Base-by-base conservation (phyloP, 2,329 filamentous ascomycete genomes). In the Talaromyces sp. region DNA sequence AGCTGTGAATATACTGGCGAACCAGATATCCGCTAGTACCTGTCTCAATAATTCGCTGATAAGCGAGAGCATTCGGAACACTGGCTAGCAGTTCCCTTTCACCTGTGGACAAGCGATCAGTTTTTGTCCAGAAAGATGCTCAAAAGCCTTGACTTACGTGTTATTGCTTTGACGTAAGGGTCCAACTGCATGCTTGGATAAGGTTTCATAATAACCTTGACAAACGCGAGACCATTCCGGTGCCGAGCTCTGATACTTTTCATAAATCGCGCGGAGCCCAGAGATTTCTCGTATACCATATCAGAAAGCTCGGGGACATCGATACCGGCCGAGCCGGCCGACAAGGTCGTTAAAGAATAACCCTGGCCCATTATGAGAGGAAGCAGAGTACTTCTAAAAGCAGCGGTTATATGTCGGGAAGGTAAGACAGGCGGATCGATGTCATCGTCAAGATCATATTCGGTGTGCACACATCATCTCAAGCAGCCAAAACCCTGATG, bases 141-240 rank as follows among this genome's bases (percentile, higher is more conserved):
- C 19, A 13, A 33, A 45, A 16, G 9, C 4, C 16, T 37, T 19
- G 64, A 79, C 88, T 75, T 79, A 94, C 92, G 83, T 66, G 90
- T 85, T 49, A 98, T 89, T 69, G 87, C 86, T 73, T 87, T 87
- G 73, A 90, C 89, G 79, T 97, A 96, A 68, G 87, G 82, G 68
- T 90, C 89, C 68, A 98, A 85, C 67, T 91, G 87, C 81, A 97
- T 90, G 68, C 89, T 88, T 31, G 90, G 85, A 75, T 93, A 96
- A 3, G 93, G 93, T 79, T 99, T 99, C 78, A 96, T 91, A 65
- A 97, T 90, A 35, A 97, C 90, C 80, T 98, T 98, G 74, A 96
- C 93, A 64, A 98, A 89, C 19, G 96, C 93, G 47, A 97, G 84
- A 63, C 95, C 94, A 82, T 97, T 91, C 72, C 90, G 90, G 75